Conservation (phyloP, 169 alveolate genomes). For the Plasmodium fragile region DNA sequence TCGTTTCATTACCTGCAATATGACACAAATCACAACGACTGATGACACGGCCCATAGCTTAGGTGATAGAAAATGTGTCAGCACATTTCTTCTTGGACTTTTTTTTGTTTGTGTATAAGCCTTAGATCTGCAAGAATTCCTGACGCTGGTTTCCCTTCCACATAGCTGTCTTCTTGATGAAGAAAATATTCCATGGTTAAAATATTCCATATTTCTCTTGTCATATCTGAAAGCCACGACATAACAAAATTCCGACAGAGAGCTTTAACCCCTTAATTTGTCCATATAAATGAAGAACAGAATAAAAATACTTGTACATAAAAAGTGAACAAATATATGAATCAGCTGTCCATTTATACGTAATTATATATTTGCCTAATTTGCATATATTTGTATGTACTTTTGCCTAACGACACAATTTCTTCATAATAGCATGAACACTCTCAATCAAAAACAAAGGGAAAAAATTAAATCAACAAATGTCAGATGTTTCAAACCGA, state of each 20-base stretch:
- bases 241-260: neutral
- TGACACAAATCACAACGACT: neutral
- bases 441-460: neutral
- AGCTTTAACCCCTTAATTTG: neutral
- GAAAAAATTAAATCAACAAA: neutral
- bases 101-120: neutral
- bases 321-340: neutral
- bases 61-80: neutral
- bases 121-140: neutral
- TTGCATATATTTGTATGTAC: neutral
- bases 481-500: neutral
- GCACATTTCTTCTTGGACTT: neutral
- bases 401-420: neutral
- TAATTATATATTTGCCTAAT: neutral
- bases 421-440: neutral
- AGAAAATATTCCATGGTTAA: conserved; percentile 8
- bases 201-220: conserved; percentile 18
- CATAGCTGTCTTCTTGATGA: neutral
- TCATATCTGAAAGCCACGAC: neutral
- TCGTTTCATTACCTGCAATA: neutral
- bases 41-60: neutral
- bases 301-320: neutral
- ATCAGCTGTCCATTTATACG: neutral
- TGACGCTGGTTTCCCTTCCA: neutral
- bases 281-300: neutral